Evolutionary conservation across 2,329 filamentous ascomycete genomes (phyloP).

Genomic region (Ambrosiella beaveri): DNA sequence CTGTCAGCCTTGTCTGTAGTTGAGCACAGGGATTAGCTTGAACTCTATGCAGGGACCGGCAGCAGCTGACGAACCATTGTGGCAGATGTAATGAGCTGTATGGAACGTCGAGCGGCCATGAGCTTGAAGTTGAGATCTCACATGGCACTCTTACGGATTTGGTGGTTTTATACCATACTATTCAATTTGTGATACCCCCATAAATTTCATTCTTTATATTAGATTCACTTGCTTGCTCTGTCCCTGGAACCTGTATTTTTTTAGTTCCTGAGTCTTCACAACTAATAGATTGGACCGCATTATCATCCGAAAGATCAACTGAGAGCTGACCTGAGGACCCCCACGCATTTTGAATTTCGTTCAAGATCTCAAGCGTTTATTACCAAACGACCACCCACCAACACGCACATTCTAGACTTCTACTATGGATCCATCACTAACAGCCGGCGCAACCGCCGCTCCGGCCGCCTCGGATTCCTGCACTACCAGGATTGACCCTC

Average conservation of each 20-base stretch:
- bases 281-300: too few species aligned
- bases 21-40: not conserved
- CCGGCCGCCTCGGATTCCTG: slow-evolving; percentile 10
- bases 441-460: slow-evolving; percentile 5
- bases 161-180: not conserved
- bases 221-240: not conserved
- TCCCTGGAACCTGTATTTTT: too few species aligned
- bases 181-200: not conserved
- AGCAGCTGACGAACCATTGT: not conserved
- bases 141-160: not conserved
- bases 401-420: not conserved
- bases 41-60: not conserved
- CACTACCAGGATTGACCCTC: slow-evolving; percentile 23
- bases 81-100: not conserved
- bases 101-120: not conserved
- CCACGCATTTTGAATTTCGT: too few species aligned
- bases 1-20: not conserved
- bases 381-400: too few species aligned
- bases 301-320: too few species aligned
- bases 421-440: not conserved
- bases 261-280: too few species aligned
- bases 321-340: too few species aligned
- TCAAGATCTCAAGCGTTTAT: too few species aligned
- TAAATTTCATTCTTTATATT: not conserved
- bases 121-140: not conserved